These are phyloP conservation scores for Cornus kousa DNA, from an alignment of 148 eudicot genomes.

Conservation along the genomic window DNA sequence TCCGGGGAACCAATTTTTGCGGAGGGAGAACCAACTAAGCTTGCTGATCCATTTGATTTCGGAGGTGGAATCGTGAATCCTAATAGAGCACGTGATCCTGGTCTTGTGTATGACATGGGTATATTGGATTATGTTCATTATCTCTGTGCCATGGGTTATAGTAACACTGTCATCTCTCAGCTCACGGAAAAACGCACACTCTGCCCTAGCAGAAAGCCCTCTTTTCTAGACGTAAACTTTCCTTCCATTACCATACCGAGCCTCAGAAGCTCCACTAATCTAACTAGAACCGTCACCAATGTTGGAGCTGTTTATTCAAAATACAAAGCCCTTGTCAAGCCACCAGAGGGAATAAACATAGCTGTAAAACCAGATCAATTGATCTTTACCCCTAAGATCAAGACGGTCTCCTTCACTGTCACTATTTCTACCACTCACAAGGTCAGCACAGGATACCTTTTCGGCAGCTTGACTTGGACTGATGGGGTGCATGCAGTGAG, in stretches of 20 bases:
- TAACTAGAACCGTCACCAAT: conserved; percentile 24
- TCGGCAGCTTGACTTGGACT: conserved; percentile 29
- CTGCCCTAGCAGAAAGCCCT: conserved; percentile 2
- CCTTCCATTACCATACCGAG: conserved; percentile 26
- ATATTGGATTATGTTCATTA: conserved; percentile 16
- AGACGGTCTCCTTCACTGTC: conserved; percentile 14
- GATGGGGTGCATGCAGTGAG: conserved; percentile 21
- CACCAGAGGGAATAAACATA: conserved; percentile 18
- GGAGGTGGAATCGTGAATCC: conserved; percentile 32
- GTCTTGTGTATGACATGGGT: conserved; percentile 26
- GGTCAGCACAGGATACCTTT: conserved; percentile 12
- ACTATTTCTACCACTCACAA: conserved; percentile 6
- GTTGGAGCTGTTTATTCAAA: conserved; percentile 19
- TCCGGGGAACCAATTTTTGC: conserved; percentile 23
- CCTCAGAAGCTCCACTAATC: conserved; percentile 15
- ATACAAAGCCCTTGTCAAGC: conserved; percentile 18
- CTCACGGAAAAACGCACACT: not conserved
- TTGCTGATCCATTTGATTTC: conserved; percentile 29
- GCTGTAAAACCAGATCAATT: conserved; percentile 10
- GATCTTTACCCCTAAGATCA: conserved; percentile 17
- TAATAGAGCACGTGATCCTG: conserved; percentile 20
- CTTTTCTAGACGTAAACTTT: conserved; percentile 14
- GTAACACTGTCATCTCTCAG: conserved; percentile 6
- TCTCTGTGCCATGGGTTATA: conserved; percentile 25
- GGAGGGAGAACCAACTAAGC: conserved; percentile 16